These are phyloP conservation scores for Diospyros lotus DNA, from an alignment of 148 eudicot species.

Conservation along the genomic window DNA sequence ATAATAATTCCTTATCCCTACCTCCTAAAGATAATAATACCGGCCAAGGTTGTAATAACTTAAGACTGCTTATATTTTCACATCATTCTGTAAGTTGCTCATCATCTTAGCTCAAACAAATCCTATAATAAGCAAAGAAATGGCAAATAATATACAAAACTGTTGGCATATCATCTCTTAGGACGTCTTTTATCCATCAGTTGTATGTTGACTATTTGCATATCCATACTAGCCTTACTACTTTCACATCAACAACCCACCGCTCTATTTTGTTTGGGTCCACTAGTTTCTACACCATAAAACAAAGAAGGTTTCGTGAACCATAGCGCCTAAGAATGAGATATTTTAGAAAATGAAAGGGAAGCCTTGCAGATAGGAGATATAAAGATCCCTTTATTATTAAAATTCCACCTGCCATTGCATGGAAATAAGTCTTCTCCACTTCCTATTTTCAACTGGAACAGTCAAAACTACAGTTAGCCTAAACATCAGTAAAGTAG, in stretches of 20 bases:
- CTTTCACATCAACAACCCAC: conserved; percentile 45
- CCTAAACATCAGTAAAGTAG: neutral
- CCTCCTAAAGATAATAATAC: too few species aligned
- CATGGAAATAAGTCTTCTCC: conserved; percentile 85
- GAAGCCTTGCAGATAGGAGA: too few species aligned
- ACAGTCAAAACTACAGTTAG: neutral
- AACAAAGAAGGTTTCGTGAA: neutral
- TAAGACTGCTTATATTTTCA: too few species aligned
- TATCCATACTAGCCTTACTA: neutral
- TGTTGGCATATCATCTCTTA: neutral
- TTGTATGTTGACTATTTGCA: neutral
- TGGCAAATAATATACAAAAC: neutral
- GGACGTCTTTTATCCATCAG: neutral
- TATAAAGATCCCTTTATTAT: conserved; percentile 56
- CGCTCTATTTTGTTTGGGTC: conserved; percentile 60
- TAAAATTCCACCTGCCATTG: conserved; percentile 94
- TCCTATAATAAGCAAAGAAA: too few species aligned
- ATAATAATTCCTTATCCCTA: too few species aligned
- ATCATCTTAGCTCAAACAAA: too few species aligned
- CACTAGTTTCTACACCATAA: conserved; percentile 49
- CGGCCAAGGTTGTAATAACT: too few species aligned
- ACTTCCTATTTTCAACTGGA: conserved; percentile 70
- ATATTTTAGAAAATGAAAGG: neutral
- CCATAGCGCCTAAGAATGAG: neutral
- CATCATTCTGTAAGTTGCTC: too few species aligned